Evolutionary conservation across 2,329 filamentous ascomycete species (phyloP), one percentile per base, ranked within the genome.

Genomic region (Fusarium nanum): DNA sequence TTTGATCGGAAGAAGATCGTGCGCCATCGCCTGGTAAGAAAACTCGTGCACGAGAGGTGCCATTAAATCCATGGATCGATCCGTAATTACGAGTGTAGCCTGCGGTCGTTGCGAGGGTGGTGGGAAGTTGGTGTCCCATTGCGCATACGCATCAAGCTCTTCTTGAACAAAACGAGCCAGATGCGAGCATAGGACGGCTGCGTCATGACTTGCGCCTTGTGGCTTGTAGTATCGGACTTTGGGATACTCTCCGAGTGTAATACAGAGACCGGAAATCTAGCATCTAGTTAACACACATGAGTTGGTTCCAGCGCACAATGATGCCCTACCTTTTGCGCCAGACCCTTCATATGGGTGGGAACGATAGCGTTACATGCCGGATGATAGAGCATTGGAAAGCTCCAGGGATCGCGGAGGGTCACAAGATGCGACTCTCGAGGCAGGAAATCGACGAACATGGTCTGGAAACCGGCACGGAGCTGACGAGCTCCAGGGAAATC

Each of bases 21-120:
- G 93, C 6, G 93, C 95, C 95, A 99, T 98, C 53, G 96, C 94
- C 80, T 99, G 96, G 78, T 98, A 99, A 14, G 96, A 98, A 78
- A 99, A 98, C 76, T 99, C 96, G 81, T 99, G 96, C 6, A 98
- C 78, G 13, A 98, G 82, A 2, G 96, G 96, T 0, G 95, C 91
- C 82, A 92, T 89, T 6, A 98, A 81, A 78, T 99, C 96, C 92
- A 99, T 96, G 10, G 94, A 93, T 67, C 96, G 89, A 79, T 98
- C 96, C 2, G 94, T 93, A 66, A 99, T 92, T 75, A 97, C 84
- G 1, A 99, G 87, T 1, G 94, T 89, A 41, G 93, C 93, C 69
- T 93, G 91, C 9, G 94, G 95, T 56, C 95, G 86, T 53, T 89
- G 87, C 11, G 89, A 89, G n/a, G 85, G 89, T 1, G 94, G 92